These are phyloP conservation scores for Pilaira anomala DNA, from an alignment of 192 early-diverging fungal genomes.

Conservation along the genomic window DNA sequence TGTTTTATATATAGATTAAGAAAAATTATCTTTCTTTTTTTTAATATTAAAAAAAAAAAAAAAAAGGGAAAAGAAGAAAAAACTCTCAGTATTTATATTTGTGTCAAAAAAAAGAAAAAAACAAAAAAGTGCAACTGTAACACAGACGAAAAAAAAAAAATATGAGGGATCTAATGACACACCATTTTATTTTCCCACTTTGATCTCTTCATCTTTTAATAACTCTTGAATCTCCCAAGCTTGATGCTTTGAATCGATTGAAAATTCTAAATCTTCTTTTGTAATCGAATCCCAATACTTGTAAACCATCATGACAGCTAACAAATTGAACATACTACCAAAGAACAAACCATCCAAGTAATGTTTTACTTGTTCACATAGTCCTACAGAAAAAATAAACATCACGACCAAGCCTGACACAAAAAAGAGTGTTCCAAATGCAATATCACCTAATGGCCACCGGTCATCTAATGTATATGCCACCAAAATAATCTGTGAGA, in stretches of 20 bases:
- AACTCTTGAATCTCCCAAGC: slow-evolving; percentile 72
- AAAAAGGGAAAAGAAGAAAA: not conserved
- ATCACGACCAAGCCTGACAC: slow-evolving; percentile 80
- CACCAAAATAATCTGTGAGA: slow-evolving; percentile 89
- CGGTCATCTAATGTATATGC: slow-evolving; percentile 91
- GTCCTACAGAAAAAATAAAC: slow-evolving; percentile 71
- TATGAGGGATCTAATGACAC: not conserved
- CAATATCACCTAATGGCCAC: slow-evolving; percentile 93
- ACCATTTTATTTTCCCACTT: slow-evolving; percentile 1
- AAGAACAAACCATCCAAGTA: slow-evolving; percentile 98
- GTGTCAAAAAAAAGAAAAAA: not conserved
- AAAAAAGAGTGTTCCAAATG: slow-evolving; percentile 84
- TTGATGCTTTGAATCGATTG: slow-evolving; percentile 66
- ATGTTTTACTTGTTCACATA: slow-evolving; percentile 87
- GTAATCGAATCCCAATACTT: slow-evolving; percentile 99
- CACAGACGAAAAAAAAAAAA: not conserved
- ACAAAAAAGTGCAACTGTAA: not conserved
- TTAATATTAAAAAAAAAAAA: not conserved
- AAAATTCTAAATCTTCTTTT: slow-evolving; percentile 96
- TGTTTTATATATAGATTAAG: not conserved
- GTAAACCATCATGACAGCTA: slow-evolving; percentile 98
- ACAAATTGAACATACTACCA: slow-evolving; percentile 82
- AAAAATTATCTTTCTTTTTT: too few relatives aligned
- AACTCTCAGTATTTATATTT: not conserved
- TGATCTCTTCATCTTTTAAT: slow-evolving; percentile 41